Conservation (phyloP, 176 grass and related monocot species). For the Urochloa ruziziensis region DNA sequence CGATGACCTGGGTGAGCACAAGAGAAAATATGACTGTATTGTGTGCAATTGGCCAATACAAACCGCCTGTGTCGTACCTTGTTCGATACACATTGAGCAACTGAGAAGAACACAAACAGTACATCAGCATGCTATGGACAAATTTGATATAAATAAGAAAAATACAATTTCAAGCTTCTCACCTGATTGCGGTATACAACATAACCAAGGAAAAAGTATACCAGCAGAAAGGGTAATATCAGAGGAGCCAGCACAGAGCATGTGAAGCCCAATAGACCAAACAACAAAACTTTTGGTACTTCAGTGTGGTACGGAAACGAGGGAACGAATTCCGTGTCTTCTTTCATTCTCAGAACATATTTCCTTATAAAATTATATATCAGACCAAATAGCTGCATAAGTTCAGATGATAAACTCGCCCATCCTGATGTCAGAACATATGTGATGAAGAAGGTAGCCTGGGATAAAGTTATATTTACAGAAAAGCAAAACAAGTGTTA, state of each 20-base stretch:
- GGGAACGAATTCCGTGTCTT: slow-evolving; percentile 62
- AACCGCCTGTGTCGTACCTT: slow-evolving; percentile 75
- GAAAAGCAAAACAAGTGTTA: not conserved
- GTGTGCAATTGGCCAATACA: slow-evolving; percentile 84
- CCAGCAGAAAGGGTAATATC: slow-evolving; percentile 90
- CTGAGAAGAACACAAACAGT: slow-evolving; percentile 39
- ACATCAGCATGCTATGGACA: slow-evolving; percentile 4
- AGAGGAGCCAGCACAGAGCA: slow-evolving; percentile 82
- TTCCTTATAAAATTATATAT: slow-evolving; percentile 75
- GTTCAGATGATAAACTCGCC: slow-evolving; percentile 91
- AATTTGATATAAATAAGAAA: not conserved
- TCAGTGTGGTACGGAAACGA: slow-evolving; percentile 94
- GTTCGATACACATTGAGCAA: slow-evolving; percentile 78
- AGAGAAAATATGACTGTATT: slow-evolving; percentile 87
- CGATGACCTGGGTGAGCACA: slow-evolving; percentile 87
- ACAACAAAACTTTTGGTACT: slow-evolving; percentile 83
- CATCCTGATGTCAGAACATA: slow-evolving; percentile 98
- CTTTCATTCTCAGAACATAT: slow-evolving; percentile 62
- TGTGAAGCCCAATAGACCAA: slow-evolving; percentile 84
- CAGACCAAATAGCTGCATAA: slow-evolving; percentile 84
- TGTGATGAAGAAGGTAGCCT: slow-evolving; percentile 98
- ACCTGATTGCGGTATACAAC: slow-evolving; percentile 97
- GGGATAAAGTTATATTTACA: slow-evolving; percentile 40
- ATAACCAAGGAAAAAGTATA: slow-evolving; percentile 93
- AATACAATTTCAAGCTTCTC: not conserved